Evolutionary conservation across 192 early-diverging fungal genomes (phyloP).

Genomic region (Entomortierella chlamydospora): DNA sequence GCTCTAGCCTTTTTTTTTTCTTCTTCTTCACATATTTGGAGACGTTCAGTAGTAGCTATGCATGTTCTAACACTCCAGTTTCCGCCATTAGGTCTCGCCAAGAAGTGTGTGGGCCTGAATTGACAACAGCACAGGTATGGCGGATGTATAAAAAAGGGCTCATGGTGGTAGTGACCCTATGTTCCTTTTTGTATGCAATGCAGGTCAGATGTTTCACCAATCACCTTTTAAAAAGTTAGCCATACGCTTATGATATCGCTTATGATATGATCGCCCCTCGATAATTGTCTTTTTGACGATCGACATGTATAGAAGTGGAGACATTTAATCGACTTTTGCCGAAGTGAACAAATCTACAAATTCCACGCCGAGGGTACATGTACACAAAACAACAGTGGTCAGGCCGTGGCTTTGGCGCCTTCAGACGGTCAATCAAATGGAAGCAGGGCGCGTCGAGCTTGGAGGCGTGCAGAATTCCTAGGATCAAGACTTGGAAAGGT

Average conservation of each 20-base stretch:
- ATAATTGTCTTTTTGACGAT: too few relatives aligned
- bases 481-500: constrained; percentile 43
- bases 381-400: neutral
- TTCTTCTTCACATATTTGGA: too few relatives aligned
- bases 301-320: constrained; percentile 46
- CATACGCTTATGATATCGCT: too few relatives aligned
- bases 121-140: constrained; percentile 38
- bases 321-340: constrained; percentile 34
- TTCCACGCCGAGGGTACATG: constrained; percentile 23
- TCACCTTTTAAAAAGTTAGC: too few relatives aligned
- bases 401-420: neutral
- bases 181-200: too few relatives aligned
- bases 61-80: neutral
- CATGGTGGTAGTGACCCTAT: too few relatives aligned
- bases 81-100: constrained; percentile 11
- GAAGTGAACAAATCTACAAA: constrained; percentile 36
- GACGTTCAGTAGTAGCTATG: too few relatives aligned
- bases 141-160: too few relatives aligned
- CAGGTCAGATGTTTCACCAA: too few relatives aligned
- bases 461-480: constrained; percentile 46
- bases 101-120: constrained; percentile 23
- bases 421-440: neutral
- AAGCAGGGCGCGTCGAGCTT: constrained; percentile 28
- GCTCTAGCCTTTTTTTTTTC: too few relatives aligned
- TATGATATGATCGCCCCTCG: too few relatives aligned